Percentiles rank a stretch among this genome's conserved stretches.
Evolutionary conservation across 83 land plant genomes (phyloP).

Genomic region (Larix sibirica): DNA sequence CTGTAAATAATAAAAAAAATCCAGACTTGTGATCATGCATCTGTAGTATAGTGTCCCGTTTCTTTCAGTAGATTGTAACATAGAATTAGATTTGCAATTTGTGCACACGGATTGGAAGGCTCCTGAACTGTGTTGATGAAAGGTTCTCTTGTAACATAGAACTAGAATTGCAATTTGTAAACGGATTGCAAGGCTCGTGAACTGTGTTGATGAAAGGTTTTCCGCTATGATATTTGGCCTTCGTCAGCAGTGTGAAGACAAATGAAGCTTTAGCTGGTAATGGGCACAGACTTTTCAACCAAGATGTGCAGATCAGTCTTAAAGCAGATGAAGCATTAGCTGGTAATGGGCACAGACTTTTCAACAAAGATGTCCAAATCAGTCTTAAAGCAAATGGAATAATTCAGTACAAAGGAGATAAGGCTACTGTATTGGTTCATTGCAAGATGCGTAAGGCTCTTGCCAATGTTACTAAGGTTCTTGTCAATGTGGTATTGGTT

Average conservation of each 20-base stretch:
- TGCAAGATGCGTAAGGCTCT: not conserved
- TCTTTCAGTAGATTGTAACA: not conserved
- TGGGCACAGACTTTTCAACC: too few species aligned
- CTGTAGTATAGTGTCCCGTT: not conserved
- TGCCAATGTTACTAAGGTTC: not conserved
- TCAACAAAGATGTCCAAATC: too few species aligned
- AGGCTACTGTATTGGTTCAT: too few species aligned
- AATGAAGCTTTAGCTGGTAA: too few species aligned
- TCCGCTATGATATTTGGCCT: not conserved
- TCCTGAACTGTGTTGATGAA: not conserved
- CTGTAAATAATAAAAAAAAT: not conserved
- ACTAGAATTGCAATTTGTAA: slow-evolving; percentile 6
- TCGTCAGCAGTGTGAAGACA: too few species aligned
- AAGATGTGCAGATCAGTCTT: too few species aligned
- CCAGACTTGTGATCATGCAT: not conserved
- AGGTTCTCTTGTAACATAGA: not conserved
- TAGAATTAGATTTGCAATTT: not conserved
- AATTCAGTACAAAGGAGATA: too few species aligned
- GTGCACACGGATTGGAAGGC: not conserved
- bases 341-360: too few species aligned
- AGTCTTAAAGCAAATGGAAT: too few species aligned
- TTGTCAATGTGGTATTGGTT: not conserved
- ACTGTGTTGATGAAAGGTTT: not conserved
- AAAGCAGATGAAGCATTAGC: too few species aligned
- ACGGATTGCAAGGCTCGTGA: not conserved